phyloP scores from a whole-genome alignment of 148 eudicot genomes.

The Chenopodium formosanum region DNA sequence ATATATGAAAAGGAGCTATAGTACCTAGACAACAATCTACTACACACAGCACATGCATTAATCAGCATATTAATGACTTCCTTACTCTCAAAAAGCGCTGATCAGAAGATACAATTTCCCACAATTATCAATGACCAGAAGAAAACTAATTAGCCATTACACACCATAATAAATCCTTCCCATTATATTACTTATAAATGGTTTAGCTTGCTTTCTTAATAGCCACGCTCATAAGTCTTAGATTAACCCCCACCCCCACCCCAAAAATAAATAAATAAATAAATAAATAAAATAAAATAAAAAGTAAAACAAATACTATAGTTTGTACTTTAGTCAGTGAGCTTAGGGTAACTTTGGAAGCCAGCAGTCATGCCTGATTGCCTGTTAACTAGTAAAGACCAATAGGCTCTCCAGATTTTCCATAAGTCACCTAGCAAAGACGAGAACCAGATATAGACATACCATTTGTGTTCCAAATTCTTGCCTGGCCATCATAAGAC shows the following conservation, averaged over 20 bases:
- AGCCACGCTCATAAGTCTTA: neutral
- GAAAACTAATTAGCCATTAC: neutral
- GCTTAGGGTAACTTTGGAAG: neutral
- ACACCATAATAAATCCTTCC: neutral
- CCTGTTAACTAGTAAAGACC: neutral
- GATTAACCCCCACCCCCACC: neutral
- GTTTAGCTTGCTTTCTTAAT: neutral
- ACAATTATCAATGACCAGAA: neutral
- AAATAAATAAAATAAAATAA: no score
- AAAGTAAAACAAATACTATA: no score
- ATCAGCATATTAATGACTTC: neutral
- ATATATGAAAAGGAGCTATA: conserved; percentile 7
- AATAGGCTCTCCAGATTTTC: neutral
- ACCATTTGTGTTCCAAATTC: conserved; percentile 72
- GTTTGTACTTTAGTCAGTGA: neutral
- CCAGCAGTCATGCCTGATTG: neutral
- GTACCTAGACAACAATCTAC: neutral
- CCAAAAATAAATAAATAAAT: no score
- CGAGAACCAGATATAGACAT: conserved; percentile 11
- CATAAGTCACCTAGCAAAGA: neutral
- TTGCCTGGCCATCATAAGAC: conserved; percentile 77
- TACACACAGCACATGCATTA: neutral
- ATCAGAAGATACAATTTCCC: neutral
- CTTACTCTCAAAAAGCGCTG: neutral
- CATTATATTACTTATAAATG: neutral